These are phyloP conservation scores for Candida vaughaniae DNA, from an alignment of 805 yeast genomes.

Conservation along the genomic window DNA sequence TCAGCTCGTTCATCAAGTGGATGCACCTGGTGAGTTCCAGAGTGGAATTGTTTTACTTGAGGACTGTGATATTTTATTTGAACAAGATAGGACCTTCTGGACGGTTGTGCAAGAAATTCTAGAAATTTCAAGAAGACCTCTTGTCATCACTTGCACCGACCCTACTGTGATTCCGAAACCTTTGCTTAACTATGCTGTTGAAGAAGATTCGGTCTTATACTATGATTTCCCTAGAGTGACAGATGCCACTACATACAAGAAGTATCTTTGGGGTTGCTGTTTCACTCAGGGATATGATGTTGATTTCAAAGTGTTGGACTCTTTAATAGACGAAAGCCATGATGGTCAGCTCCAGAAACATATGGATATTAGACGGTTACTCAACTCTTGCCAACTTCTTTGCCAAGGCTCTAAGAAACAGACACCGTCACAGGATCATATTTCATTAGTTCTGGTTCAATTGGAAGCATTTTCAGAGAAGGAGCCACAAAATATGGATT, in stretches of 20 bases:
- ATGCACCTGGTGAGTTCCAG: slow-evolving; percentile 33
- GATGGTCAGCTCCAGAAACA: not conserved
- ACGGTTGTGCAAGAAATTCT: slow-evolving; percentile 60
- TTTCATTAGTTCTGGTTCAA: not conserved
- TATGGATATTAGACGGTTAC: slow-evolving; percentile 47
- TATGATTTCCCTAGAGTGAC: slow-evolving; percentile 6
- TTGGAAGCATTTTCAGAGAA: not conserved
- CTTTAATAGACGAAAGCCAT: slow-evolving; percentile 14
- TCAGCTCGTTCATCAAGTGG: slow-evolving; percentile 58
- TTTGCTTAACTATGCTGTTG: slow-evolving; percentile 45
- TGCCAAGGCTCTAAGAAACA: slow-evolving; percentile 19
- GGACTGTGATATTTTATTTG: slow-evolving; percentile 81
- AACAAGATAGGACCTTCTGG: slow-evolving; percentile 83
- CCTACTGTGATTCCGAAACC: slow-evolving; percentile 45
- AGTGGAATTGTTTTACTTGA: slow-evolving; percentile 76
- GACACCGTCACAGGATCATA: not conserved
- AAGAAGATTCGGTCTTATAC: slow-evolving; percentile 35
- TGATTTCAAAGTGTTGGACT: slow-evolving; percentile 24
- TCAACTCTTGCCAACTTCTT: slow-evolving; percentile 45
- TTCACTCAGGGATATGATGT: slow-evolving; percentile 34
- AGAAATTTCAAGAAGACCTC: slow-evolving; percentile 63
- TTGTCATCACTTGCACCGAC: slow-evolving; percentile 64
- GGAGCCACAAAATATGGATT: not conserved
- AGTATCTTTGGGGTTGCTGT: slow-evolving; percentile 44
- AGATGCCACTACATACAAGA: slow-evolving; percentile 17